Conservation (phyloP, 495 filamentous ascomycete species). For the Cairneyella variabilis region DNA sequence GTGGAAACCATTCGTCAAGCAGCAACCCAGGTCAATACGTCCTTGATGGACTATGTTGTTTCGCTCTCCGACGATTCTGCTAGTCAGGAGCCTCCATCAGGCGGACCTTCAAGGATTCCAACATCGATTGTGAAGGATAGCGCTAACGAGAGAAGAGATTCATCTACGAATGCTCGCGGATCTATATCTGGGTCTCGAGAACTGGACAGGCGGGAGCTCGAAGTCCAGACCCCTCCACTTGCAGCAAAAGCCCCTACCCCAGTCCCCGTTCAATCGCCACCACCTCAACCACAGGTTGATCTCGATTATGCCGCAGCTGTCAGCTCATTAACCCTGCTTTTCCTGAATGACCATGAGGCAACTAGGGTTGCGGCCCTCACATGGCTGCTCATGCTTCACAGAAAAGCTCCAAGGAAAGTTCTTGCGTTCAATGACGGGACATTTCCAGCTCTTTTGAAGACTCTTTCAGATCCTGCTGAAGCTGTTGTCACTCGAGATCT, state of each 20-base stretch:
- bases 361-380: slow-evolving; percentile 89
- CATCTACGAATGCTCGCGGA: slow-evolving; percentile 44
- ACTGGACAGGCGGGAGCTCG: slow-evolving; percentile 52
- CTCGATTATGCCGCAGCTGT: slow-evolving; percentile 98
- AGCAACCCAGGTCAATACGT: slow-evolving; percentile 82
- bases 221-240: slow-evolving; percentile 37
- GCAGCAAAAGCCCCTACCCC: slow-evolving; percentile 46
- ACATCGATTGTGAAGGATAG: slow-evolving; percentile 43
- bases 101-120: slow-evolving; percentile 43
- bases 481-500: slow-evolving; percentile 94
- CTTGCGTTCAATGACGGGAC: slow-evolving; percentile 96
- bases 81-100: slow-evolving; percentile 35
- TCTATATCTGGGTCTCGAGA: slow-evolving; percentile 53
- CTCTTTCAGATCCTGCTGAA: slow-evolving; percentile 91
- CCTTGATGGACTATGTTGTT: slow-evolving; percentile 86
- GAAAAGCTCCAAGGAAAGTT: slow-evolving; percentile 89
- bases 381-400: slow-evolving; percentile 97
- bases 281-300: slow-evolving; percentile 55
- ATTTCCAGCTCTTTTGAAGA: slow-evolving; percentile 94
- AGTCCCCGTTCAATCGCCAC: slow-evolving; percentile 37
- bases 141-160: slow-evolving; percentile 47
- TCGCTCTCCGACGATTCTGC: slow-evolving; percentile 77
- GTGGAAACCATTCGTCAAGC: slow-evolving; percentile 85
- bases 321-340: slow-evolving; percentile 87
- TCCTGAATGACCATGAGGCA: slow-evolving; percentile 94